Base-by-base conservation (phyloP, 108 stramenopile genomes). In the Heterococcus sp. region DNA sequence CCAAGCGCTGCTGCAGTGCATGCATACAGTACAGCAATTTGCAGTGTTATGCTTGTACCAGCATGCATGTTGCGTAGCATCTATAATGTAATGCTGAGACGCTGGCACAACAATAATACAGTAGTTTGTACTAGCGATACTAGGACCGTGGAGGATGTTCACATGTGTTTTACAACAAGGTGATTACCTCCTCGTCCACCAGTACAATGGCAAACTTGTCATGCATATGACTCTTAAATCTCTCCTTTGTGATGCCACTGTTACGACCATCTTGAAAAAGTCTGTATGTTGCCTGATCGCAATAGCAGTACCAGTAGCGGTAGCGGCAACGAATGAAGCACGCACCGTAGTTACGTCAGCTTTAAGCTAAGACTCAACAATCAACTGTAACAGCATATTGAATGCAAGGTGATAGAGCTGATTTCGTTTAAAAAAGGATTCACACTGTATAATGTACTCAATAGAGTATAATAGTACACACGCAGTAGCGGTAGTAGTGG, bases 121-220 rank as follows among this genome's bases (percentile, higher is more conserved):
- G n/a, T n/a, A n/a, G n/a, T n/a, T n/a, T n/a, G n/a, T n/a, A n/a
- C n/a, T n/a, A n/a, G n/a, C n/a, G n/a, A n/a, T n/a, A n/a, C n/a
- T n/a, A n/a, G n/a, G n/a, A n/a, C n/a, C n/a, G n/a, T n/a, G n/a
- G n/a, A n/a, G n/a, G n/a, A n/a, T n/a, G n/a, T n/a, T n/a, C n/a
- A n/a, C n/a, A n/a, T n/a, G n/a, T n/a, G n/a, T n/a, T 58, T 8
- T 58, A 58, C 46, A 58, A 21, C 21, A 21, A 58, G 46, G 46
- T 58, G 46, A 8, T 58, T 58, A 58, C 46, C 46, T 58, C 79
- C 68, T 81, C 72, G 8, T 73, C 46, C 38, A 35, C 66, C 2
- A 81, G 79, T 32, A 81, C 39, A 32, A 81, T 27, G 30, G 79
- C 63, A n/a, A 81, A 81, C 72, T 81, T 81, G 72, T 81, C 79